phyloP scores from a whole-genome alignment of 2,329 filamentous ascomycete genomes.

The Zymoseptoria crescenta region DNA sequence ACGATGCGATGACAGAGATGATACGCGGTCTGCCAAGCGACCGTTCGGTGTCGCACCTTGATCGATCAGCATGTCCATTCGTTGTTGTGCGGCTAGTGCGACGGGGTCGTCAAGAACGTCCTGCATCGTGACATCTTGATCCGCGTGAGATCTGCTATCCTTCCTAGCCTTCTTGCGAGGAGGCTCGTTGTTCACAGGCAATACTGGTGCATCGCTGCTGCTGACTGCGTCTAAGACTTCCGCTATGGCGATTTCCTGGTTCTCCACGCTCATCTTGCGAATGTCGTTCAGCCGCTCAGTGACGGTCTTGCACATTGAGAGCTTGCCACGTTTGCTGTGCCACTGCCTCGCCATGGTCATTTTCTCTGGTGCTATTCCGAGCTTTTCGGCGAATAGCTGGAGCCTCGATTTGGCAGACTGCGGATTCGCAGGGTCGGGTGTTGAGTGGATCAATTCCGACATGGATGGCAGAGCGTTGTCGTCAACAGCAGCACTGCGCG shows the following conservation, averaged over 20 bases:
- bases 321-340: not conserved
- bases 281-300: constrained; percentile 1
- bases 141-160: not conserved
- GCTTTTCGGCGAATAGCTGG: constrained; percentile 4
- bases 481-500: not conserved
- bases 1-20: constrained; percentile 4
- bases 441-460: not conserved
- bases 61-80: constrained; percentile 7
- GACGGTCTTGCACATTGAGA: not conserved
- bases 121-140: not conserved
- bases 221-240: not conserved
- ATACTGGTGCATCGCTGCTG: not conserved
- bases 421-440: not conserved
- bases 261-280: constrained; percentile 1
- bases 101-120: not conserved
- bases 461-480: not conserved
- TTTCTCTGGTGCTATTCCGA: constrained; percentile 1
- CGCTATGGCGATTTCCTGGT: not conserved
- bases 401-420: constrained; percentile 1
- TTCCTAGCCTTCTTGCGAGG: not conserved
- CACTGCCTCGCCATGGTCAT: not conserved
- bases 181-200: not conserved
- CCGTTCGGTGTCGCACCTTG: constrained; percentile 6
- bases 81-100: not conserved
- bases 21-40: constrained; percentile 5